phyloP scores from a whole-genome alignment of 345 rosid genomes.

The Raphanus sativus region DNA sequence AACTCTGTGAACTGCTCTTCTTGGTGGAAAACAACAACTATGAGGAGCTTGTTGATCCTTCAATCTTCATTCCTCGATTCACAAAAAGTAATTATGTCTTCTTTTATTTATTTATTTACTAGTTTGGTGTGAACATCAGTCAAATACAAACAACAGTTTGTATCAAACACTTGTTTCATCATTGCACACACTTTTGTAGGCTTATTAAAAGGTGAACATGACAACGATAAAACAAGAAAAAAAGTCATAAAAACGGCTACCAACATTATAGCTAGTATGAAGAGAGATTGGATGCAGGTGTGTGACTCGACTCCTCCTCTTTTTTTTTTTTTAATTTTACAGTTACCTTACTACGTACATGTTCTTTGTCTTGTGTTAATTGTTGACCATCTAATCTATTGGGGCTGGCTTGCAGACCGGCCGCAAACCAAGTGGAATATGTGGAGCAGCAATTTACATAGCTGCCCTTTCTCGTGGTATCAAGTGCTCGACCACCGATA shows the following conservation, averaged over 20 bases:
- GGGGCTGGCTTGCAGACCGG: neutral
- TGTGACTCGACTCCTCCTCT: neutral
- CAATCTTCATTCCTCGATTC: neutral
- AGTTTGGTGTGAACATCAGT: neutral
- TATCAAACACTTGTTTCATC: neutral
- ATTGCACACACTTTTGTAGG: neutral
- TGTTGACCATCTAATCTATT: no score
- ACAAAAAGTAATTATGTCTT: neutral
- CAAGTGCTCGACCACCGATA: neutral
- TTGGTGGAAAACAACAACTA: neutral
- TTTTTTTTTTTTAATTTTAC: no score
- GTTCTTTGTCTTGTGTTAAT: neutral
- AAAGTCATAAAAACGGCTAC: neutral
- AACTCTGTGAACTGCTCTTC: neutral
- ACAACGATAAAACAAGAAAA: neutral
- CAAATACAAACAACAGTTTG: neutral
- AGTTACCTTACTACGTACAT: neutral
- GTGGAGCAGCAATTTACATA: neutral
- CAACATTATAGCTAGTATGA: neutral
- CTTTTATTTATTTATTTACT: neutral
- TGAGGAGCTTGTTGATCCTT: neutral
- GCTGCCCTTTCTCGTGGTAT: constrained; percentile 28
- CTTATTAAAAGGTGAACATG: neutral
- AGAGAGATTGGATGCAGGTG: neutral
- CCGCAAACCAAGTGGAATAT: neutral